These are phyloP conservation scores for Fraxinus paxiana DNA, from an alignment of 305 asterid species.

Conservation along the genomic window DNA sequence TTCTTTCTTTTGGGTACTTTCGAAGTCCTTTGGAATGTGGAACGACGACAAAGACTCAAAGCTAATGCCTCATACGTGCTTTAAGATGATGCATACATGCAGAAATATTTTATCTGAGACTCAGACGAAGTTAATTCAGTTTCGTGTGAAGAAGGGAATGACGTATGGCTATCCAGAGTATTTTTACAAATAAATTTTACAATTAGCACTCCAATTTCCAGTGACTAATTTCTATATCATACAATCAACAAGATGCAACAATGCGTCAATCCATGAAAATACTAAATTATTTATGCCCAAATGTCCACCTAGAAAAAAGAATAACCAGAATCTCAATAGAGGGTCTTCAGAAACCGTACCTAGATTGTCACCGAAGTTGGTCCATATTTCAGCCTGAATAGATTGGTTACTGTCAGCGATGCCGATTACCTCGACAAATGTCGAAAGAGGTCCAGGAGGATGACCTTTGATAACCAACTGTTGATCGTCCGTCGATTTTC, in stretches of 20 bases:
- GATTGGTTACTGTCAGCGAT: slow-evolving; percentile 68
- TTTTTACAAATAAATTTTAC: background rate
- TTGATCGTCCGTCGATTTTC: slow-evolving; percentile 78
- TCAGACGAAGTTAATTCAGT: background rate
- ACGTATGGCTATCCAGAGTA: background rate
- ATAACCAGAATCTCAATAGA: background rate
- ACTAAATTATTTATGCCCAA: background rate
- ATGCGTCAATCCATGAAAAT: background rate
- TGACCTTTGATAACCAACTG: slow-evolving; percentile 63
- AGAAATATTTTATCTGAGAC: background rate
- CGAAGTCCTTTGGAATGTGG: background rate
- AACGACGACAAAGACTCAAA: background rate
- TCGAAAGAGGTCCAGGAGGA: slow-evolving; percentile 58
- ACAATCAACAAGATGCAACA: background rate
- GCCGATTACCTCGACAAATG: slow-evolving; percentile 84
- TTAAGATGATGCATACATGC: background rate
- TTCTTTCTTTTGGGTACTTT: background rate
- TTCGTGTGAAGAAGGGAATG: background rate
- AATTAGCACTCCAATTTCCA: background rate
- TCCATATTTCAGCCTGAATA: slow-evolving; percentile 70
- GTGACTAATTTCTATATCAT: background rate
- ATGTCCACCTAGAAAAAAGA: background rate
- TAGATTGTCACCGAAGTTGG: slow-evolving; percentile 70
- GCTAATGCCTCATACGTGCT: background rate
- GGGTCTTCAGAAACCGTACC: slow-evolving; percentile 40